These are phyloP conservation scores for Cladophialophora immunda DNA, from an alignment of 2,329 filamentous ascomycete genomes.

Conservation along the genomic window DNA sequence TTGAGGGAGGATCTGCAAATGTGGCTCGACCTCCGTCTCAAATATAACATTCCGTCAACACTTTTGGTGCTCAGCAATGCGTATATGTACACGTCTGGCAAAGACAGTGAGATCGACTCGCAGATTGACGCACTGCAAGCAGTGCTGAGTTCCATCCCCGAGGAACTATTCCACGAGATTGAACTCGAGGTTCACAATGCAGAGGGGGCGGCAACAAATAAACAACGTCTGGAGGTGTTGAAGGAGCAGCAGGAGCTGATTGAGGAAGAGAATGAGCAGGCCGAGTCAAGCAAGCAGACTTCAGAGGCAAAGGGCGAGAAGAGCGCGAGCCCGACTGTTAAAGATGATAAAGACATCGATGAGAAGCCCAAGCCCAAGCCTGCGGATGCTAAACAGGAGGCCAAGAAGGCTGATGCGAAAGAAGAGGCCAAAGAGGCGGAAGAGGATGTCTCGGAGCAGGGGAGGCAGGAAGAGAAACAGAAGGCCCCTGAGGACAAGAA, in stretches of 20 bases:
- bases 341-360: slow-evolving; percentile 92
- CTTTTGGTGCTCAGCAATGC: slow-evolving; percentile 95
- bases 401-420: slow-evolving; percentile 61
- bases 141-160: slow-evolving; percentile 91
- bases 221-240: slow-evolving; percentile 96
- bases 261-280: slow-evolving; percentile 94
- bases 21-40: slow-evolving; percentile 93
- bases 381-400: slow-evolving; percentile 51
- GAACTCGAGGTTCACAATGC: slow-evolving; percentile 97
- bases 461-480: slow-evolving; percentile 46
- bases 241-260: slow-evolving; percentile 99
- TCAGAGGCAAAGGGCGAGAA: slow-evolving; percentile 56
- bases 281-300: slow-evolving; percentile 73
- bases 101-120: slow-evolving; percentile 81
- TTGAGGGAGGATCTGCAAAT: slow-evolving; percentile 89
- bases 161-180: slow-evolving; percentile 99
- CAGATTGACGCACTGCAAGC: slow-evolving; percentile 94
- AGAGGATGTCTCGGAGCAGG: slow-evolving; percentile 52
- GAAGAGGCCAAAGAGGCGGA: slow-evolving; percentile 59
- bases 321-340: slow-evolving; percentile 51
- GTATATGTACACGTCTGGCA: slow-evolving; percentile 92
- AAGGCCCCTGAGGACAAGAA: slow-evolving; percentile 39
- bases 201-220: slow-evolving; percentile 97
- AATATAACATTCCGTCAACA: slow-evolving; percentile 94
- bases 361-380: slow-evolving; percentile 76